These are phyloP conservation scores for Cryptococcus sp. DNA, from an alignment of 1,284 basidiomycete genomes.

Conservation along the genomic window DNA sequence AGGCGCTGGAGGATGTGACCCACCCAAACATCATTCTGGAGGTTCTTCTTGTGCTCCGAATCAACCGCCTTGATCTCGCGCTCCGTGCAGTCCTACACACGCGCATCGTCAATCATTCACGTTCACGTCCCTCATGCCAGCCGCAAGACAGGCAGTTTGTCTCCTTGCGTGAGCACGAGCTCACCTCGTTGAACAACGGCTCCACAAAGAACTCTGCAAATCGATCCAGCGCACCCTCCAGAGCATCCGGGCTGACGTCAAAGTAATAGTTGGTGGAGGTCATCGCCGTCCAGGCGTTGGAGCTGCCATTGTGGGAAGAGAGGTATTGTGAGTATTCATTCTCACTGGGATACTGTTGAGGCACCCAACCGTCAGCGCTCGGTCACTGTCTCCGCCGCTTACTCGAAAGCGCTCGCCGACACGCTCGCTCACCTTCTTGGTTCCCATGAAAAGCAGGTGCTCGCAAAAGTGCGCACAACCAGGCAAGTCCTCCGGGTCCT, in stretches of 20 bases:
- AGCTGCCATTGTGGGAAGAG: conserved; percentile 82
- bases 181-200: conserved; percentile 70
- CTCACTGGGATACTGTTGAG: conserved; percentile 71
- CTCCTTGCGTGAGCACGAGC: background rate
- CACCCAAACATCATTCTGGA: conserved; percentile 85
- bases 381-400: background rate
- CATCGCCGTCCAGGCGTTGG: conserved; percentile 92
- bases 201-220: conserved; percentile 94
- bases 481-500: conserved; percentile 73
- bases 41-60: conserved; percentile 98
- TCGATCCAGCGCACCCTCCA: conserved; percentile 79
- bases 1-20: conserved; percentile 10
- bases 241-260: conserved; percentile 79
- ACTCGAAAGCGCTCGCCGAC: background rate
- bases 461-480: conserved; percentile 58
- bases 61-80: conserved; percentile 96
- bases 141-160: background rate
- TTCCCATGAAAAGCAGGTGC: conserved; percentile 84
- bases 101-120: background rate
- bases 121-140: background rate
- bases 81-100: conserved; percentile 68
- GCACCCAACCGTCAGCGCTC: conserved; percentile 27
- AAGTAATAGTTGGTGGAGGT: conserved; percentile 85
- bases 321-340: conserved; percentile 93
- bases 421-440: conserved; percentile 52